phyloP scores from a whole-genome alignment of 2,329 filamentous ascomycete genomes.

The Chrysoporthe puriensis region DNA sequence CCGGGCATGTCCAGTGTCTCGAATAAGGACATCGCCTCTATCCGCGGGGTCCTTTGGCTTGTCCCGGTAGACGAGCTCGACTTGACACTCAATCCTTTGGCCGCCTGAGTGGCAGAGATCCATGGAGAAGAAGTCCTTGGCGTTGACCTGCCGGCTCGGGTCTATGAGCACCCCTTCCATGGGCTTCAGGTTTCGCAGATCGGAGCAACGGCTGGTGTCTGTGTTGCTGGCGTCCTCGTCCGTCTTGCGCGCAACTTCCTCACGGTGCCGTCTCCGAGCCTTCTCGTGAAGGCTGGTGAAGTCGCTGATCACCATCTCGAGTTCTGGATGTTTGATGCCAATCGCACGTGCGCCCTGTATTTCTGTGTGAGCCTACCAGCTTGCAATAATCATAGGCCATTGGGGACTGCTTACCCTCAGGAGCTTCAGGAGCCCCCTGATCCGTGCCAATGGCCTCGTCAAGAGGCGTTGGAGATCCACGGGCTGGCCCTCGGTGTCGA shows the following conservation, averaged over 20 bases:
- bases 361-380: constrained; percentile 36
- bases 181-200: constrained; percentile 75
- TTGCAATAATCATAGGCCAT: background rate
- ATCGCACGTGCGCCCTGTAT: constrained; percentile 60
- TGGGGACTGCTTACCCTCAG: constrained; percentile 62
- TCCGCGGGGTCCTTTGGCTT: constrained; percentile 69
- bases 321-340: constrained; percentile 55
- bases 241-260: constrained; percentile 72
- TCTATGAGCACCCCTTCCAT: constrained; percentile 74
- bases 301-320: constrained; percentile 59
- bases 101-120: constrained; percentile 86
- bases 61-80: constrained; percentile 86
- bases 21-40: constrained; percentile 85
- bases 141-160: constrained; percentile 78
- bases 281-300: constrained; percentile 78
- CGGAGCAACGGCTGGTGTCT: constrained; percentile 78
- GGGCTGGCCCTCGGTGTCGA: constrained; percentile 79
- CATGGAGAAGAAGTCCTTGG: constrained; percentile 87
- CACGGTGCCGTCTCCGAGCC: constrained; percentile 65
- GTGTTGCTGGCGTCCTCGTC: constrained; percentile 87
- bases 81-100: constrained; percentile 84
- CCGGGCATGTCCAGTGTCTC: constrained; percentile 79
- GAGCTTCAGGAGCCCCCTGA: constrained; percentile 86
- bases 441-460: constrained; percentile 82
- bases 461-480: constrained; percentile 94